A percentile compares a stretch with the other conserved stretches of the same genome.
Conservation (phyloP, 257 asterid genomes). For the Buddleja alternifolia region DNA sequence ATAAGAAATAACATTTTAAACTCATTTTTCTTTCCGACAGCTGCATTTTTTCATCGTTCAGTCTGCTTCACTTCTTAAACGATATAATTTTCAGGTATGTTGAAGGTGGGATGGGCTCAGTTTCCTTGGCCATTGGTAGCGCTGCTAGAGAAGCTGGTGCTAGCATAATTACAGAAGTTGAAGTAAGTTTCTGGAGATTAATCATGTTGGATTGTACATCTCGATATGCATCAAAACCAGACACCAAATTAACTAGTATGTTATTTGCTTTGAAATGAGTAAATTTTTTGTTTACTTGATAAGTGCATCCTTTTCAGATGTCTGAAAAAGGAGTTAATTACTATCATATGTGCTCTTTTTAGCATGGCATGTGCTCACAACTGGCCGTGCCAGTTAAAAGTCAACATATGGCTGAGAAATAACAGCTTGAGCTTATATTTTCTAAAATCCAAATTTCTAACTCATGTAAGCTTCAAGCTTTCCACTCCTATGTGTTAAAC, state of each 20-base stretch:
- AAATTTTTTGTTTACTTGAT: neutral
- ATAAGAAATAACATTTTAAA: neutral
- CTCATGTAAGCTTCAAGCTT: neutral
- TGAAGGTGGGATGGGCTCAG: conserved; percentile 99
- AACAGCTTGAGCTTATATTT: conserved; percentile 8
- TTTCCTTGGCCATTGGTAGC: conserved; percentile 70
- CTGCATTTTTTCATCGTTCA: conserved; percentile 15
- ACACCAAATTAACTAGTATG: neutral
- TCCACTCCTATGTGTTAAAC: neutral
- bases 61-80: conserved; percentile 28
- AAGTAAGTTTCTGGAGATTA: conserved; percentile 57
- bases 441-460: neutral
- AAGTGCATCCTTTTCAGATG: conserved; percentile 17
- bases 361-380: neutral
- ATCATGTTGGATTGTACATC: conserved; percentile 22
- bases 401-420: conserved; percentile 3
- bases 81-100: conserved; percentile 64
- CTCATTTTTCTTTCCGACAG: conserved; percentile 23
- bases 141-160: conserved; percentile 97
- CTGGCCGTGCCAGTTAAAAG: neutral
- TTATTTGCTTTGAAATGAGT: conserved; percentile 17
- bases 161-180: conserved; percentile 68
- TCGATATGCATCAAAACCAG: conserved; percentile 10
- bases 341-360: neutral
- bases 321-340: neutral